A percentile compares a stretch with the other conserved stretches of the same genome.
Evolutionary conservation across 2,329 filamentous ascomycete genomes (phyloP).

Genomic region (Pseudophaeomoniella oleicola): DNA sequence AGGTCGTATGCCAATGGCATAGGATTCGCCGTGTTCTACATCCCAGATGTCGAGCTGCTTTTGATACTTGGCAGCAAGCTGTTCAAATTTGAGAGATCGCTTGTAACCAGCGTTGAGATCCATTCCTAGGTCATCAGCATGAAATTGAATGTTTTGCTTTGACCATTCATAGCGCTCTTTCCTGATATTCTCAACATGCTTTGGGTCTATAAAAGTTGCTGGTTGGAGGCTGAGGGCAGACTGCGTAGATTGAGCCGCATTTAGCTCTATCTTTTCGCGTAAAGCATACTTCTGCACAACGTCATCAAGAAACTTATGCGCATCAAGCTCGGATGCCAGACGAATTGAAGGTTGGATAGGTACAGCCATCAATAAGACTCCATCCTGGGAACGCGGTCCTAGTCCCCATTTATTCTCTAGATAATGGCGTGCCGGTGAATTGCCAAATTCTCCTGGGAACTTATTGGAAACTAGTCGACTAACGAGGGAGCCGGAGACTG

Average conservation of each 20-base stretch:
- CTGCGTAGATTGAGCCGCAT: slow-evolving; percentile 1
- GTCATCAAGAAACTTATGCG: slow-evolving; percentile 12
- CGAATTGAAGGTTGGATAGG: slow-evolving; percentile 12
- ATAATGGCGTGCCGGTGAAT: slow-evolving; percentile 9
- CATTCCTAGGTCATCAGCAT: slow-evolving; percentile 4
- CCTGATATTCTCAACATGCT: neutral
- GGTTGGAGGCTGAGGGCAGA: neutral
- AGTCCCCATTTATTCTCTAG: slow-evolving; percentile 16
- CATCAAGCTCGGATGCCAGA: slow-evolving; percentile 7
- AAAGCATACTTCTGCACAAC: slow-evolving; percentile 9
- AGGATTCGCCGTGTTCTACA: slow-evolving; percentile 17
- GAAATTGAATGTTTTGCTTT: slow-evolving; percentile 1
- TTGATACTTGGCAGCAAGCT: too few species aligned
- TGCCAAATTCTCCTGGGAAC: slow-evolving; percentile 16
- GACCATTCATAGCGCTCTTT: too few species aligned
- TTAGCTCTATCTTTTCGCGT: slow-evolving; percentile 2
- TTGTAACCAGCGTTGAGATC: slow-evolving; percentile 3
- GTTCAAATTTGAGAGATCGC: slow-evolving; percentile 6
- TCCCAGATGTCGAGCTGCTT: slow-evolving; percentile 14
- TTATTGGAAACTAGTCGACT: slow-evolving; percentile 15
- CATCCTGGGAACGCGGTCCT: slow-evolving; percentile 7
- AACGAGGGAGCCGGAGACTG: slow-evolving; percentile 16
- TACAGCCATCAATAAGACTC: slow-evolving; percentile 12
- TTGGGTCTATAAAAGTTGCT: neutral
- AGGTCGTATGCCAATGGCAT: slow-evolving; percentile 15